These are phyloP conservation scores for Elongisporangium undulatum DNA, from an alignment of 352 stramenopile genomes.

Conservation along the genomic window DNA sequence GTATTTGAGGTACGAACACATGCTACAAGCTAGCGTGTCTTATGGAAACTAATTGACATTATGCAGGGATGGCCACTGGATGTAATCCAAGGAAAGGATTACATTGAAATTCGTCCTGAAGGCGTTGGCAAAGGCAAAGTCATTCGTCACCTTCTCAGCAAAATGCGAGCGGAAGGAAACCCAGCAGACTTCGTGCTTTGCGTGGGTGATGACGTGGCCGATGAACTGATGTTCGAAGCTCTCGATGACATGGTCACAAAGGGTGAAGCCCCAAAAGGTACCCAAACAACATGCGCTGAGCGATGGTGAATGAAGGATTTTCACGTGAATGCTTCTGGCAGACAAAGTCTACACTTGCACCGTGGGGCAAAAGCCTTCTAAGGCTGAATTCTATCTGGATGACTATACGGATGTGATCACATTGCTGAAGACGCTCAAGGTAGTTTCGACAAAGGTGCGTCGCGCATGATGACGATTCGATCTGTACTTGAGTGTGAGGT, in stretches of 20 bases:
- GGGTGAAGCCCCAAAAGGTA: constrained; percentile 40
- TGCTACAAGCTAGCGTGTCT: not conserved
- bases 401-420: constrained; percentile 94
- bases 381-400: constrained; percentile 95
- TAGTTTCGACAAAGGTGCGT: constrained; percentile 78
- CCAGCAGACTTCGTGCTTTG: constrained; percentile 96
- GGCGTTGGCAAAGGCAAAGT: constrained; percentile 97
- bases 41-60: not conserved
- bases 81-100: constrained; percentile 90
- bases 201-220: constrained; percentile 97
- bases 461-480: not conserved
- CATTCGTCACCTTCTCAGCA: constrained; percentile 89
- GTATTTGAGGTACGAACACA: constrained; percentile 68
- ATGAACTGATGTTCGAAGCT: constrained; percentile 97
- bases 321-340: constrained; percentile 21
- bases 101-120: constrained; percentile 97
- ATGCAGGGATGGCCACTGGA: constrained; percentile 66
- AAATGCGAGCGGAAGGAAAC: constrained; percentile 55
- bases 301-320: not conserved
- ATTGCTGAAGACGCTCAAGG: constrained; percentile 80
- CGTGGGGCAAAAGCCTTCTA: constrained; percentile 97
- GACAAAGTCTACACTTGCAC: constrained; percentile 94
- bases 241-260: constrained; percentile 46
- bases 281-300: not conserved
- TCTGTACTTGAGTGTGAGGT: not conserved